phyloP scores from a whole-genome alignment of 768 basidiomycete species.

The Panus rudis region DNA sequence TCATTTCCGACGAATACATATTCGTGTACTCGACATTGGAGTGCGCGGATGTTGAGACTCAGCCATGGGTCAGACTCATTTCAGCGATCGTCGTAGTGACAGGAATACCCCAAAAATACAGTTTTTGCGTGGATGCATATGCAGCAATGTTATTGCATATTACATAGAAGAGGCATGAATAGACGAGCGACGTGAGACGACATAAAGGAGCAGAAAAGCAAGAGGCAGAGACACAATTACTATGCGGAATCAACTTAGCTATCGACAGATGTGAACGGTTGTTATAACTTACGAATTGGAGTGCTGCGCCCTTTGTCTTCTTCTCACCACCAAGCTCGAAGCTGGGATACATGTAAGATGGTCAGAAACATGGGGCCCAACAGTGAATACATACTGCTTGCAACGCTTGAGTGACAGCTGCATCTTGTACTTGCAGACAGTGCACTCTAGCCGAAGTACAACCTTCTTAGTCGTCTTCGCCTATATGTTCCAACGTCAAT shows the following conservation, averaged over 20 bases:
- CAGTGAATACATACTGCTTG: conserved; percentile 77
- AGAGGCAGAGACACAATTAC: conserved; percentile 17
- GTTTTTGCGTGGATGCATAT: conserved; percentile 12
- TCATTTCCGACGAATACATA: too few species aligned
- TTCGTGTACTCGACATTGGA: too few species aligned
- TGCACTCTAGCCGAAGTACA: conserved; percentile 96
- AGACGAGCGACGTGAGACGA: conserved; percentile 14
- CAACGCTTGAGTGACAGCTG: conserved; percentile 94
- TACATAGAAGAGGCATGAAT: conserved; percentile 20
- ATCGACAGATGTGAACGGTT: neutral
- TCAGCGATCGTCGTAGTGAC: too few species aligned
- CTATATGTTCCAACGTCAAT: too few species aligned
- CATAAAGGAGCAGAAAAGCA: conserved; percentile 12
- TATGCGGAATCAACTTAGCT: conserved; percentile 1
- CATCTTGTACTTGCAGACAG: conserved; percentile 98
- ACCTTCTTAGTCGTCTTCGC: conserved; percentile 99
- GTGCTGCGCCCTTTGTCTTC: conserved; percentile 97
- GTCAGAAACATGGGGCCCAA: neutral
- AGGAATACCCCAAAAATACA: too few species aligned
- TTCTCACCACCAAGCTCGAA: conserved; percentile 99
- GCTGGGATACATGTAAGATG: conserved; percentile 32
- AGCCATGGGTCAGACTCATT: too few species aligned
- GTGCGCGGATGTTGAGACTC: too few species aligned
- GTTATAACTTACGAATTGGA: conserved; percentile 72
- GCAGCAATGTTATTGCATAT: conserved; percentile 23